Conservation (phyloP, 257 asterid genomes). For the Nicotiana tabacum region DNA sequence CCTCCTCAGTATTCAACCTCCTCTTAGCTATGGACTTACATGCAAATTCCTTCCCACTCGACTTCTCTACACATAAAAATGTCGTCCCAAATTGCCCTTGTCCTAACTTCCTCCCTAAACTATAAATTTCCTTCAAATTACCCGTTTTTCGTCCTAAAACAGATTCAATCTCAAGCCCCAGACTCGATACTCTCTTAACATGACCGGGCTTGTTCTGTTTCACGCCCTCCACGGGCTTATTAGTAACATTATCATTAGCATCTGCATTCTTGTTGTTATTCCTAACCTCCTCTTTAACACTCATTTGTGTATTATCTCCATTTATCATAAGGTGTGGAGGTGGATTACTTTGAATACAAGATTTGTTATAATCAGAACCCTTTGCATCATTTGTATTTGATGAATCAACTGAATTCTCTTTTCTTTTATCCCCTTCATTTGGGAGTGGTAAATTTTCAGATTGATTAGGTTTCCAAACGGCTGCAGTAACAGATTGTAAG, state of each 20-base stretch:
- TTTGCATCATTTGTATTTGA: constrained; percentile 20
- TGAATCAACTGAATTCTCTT: constrained; percentile 16
- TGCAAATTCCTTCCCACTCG: constrained; percentile 52
- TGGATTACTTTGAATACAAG: constrained; percentile 33
- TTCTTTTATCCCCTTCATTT: constrained; percentile 27
- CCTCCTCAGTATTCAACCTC: constrained; percentile 53
- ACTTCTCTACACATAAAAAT: constrained; percentile 52
- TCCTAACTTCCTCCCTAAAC: constrained; percentile 69
- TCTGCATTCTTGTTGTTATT: background rate
- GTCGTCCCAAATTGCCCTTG: constrained; percentile 92
- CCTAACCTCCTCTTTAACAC: constrained; percentile 18
- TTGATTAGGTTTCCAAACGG: constrained; percentile 52
- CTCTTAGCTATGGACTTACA: constrained; percentile 81
- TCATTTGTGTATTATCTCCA: background rate
- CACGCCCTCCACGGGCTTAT: constrained; percentile 16
- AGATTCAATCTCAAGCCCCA: constrained; percentile 62
- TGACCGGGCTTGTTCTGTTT: constrained; percentile 31
- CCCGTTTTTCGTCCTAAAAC: constrained; percentile 68
- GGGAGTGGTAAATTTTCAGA: constrained; percentile 44
- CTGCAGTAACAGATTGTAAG: constrained; percentile 69
- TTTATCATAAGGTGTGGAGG: constrained; percentile 37
- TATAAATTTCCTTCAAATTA: constrained; percentile 56
- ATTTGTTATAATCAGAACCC: constrained; percentile 5
- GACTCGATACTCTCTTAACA: constrained; percentile 52
- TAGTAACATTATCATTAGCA: constrained; percentile 5